Base-by-base conservation (phyloP, 108 stramenopile species). In the Nitzschia inconspicua region DNA sequence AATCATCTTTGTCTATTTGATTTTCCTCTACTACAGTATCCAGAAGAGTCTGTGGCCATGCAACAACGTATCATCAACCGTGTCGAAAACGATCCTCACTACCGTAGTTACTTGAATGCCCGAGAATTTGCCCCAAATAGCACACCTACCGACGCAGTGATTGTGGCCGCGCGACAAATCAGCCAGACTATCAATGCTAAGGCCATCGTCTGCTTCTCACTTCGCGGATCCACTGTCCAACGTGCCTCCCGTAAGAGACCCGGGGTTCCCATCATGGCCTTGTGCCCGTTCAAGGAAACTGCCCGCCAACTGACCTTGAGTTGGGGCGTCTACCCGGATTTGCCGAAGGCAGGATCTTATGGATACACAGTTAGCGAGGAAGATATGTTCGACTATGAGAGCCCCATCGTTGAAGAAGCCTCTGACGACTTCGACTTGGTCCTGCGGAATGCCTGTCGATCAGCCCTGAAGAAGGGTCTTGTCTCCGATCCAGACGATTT, bases 31-130 rank as follows among this genome's bases (percentile, higher is more conserved):
- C 13, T 22, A 22, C 35, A 88, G 84, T 97, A 86, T 55, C 96
- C 96, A 2, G 87, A 93, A 68, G 94, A 96, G 50, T 70, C 83
- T 25, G 96, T 97, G 8, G 64, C 82, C 31, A 97, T 97, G 96
- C 94, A 95, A 78, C 94, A 93, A 41, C 72, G 93, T n/a, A 92
- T 95, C 62, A 95, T 95, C 69, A 86, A 88, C 59, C 75, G 91
- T 48, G 95, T 94, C 32, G 96, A 95, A 70, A 75, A 78, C 23
- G 95, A 96, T 62, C 50, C 65, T 22, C 89, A 85, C 57, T 96
- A 94, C 63, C 63, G 84, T 7, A 61, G 43, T 0, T 75, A 82
- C 32, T 73, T 93, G 43, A 61, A 80, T 49, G 48, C 65, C 26
- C 71, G 58, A 42, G 63, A 26, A 47, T 47, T 44, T 35, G 72